phyloP scores from a whole-genome alignment of 2,329 filamentous ascomycete species.

The Aureobasidium sp. region DNA sequence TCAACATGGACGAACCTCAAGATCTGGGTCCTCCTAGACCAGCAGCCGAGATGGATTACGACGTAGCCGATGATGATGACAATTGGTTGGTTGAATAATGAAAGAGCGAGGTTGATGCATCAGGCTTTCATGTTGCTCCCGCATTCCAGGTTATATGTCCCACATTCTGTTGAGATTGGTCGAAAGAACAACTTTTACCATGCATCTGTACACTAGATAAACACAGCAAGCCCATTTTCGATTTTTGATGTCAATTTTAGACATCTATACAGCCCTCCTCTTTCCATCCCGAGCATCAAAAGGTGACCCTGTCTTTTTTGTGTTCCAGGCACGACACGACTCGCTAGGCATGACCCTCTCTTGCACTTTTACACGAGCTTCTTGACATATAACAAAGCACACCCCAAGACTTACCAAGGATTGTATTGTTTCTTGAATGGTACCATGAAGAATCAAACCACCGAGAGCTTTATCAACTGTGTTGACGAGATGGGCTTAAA shows the following conservation, averaged over 20 bases:
- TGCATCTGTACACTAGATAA: not conserved
- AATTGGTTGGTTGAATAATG: slow-evolving; percentile 29
- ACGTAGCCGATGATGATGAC: slow-evolving; percentile 45
- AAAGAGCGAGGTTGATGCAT: not conserved
- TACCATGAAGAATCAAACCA: not conserved
- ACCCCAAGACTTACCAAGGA: not conserved
- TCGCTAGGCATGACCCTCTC: not conserved
- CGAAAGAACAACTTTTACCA: not conserved
- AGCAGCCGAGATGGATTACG: slow-evolving; percentile 40
- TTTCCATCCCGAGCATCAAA: not conserved
- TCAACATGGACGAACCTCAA: slow-evolving; percentile 14
- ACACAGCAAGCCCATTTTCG: not conserved
- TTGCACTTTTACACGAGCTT: not conserved
- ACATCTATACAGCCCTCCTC: not conserved
- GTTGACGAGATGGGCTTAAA: not conserved
- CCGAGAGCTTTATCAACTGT: not conserved
- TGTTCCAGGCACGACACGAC: not conserved
- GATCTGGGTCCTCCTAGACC: slow-evolving; percentile 7
- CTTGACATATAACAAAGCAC: not conserved
- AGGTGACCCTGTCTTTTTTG: not conserved
- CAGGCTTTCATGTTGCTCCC: not conserved
- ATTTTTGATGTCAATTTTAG: not conserved
- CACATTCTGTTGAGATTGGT: not conserved
- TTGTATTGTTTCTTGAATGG: not conserved
- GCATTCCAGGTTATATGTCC: not conserved